Conservation (phyloP, 257 asterid species). For the Craterostigma plantagineum region DNA sequence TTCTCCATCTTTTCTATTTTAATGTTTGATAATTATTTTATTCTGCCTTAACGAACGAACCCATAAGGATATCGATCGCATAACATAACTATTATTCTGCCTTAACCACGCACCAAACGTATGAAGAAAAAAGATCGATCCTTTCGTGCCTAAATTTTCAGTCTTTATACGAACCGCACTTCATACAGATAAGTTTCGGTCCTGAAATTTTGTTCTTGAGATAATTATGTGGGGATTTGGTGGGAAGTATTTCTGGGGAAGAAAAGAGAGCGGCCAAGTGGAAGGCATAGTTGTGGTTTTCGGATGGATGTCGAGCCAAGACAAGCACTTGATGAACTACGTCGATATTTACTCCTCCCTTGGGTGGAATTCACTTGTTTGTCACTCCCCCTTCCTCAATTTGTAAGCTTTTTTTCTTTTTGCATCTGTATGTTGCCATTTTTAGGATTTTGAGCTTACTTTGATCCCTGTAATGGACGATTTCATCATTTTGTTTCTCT, state of each 20-base stretch:
- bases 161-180: too few species aligned
- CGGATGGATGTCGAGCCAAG: slow-evolving; percentile 86
- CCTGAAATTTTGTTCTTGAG: not conserved
- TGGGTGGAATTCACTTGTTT: slow-evolving; percentile 84
- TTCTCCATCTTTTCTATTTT: too few species aligned
- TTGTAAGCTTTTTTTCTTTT: slow-evolving; percentile 33
- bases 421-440: not conserved
- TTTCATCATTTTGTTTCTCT: too few species aligned
- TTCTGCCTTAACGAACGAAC: too few species aligned
- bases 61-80: too few species aligned
- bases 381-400: slow-evolving; percentile 74
- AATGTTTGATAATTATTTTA: too few species aligned
- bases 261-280: slow-evolving; percentile 43
- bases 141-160: too few species aligned
- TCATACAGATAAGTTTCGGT: too few species aligned
- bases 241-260: slow-evolving; percentile 73
- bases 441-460: not conserved
- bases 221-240: slow-evolving; percentile 79
- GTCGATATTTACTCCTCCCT: slow-evolving; percentile 56
- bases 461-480: too few species aligned
- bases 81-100: too few species aligned
- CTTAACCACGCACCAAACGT: too few species aligned
- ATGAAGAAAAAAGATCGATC: too few species aligned
- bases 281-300: slow-evolving; percentile 90
- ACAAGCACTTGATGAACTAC: slow-evolving; percentile 51